A percentile compares a stretch with the other conserved stretches of the same genome.
Conservation (phyloP, 352 stramenopile genomes). For the Pythium rishiriense region DNA sequence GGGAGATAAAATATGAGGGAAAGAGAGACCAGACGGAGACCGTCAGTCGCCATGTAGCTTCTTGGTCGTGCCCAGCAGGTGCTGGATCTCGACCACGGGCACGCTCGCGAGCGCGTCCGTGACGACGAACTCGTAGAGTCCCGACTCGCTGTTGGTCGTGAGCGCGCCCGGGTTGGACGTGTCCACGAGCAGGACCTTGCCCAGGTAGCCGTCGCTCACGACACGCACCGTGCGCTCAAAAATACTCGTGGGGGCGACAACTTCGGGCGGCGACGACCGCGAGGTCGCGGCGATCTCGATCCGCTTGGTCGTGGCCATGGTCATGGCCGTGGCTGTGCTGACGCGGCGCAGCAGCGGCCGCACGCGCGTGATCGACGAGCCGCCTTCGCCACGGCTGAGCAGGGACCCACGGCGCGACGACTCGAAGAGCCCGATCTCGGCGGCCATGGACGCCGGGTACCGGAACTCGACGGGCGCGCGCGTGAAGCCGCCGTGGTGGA, state of each 20-base stretch:
- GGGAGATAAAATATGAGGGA: not conserved
- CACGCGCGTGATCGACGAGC: too few species aligned
- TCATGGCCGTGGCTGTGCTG: too few species aligned
- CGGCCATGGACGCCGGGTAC: slow-evolving; percentile 35
- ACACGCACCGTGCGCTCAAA: slow-evolving; percentile 40
- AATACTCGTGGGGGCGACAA: slow-evolving; percentile 48
- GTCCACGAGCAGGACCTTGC: slow-evolving; percentile 42
- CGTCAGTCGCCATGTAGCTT: slow-evolving; percentile 35
- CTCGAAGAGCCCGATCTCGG: slow-evolving; percentile 34
- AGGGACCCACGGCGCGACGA: not conserved
- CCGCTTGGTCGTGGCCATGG: too few species aligned
- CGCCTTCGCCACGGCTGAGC: too few species aligned
- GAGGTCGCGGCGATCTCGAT: too few species aligned
- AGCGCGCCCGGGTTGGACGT: slow-evolving; percentile 29
- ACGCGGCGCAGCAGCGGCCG: too few species aligned
- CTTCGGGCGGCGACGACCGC: too few species aligned
- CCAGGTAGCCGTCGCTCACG: slow-evolving; percentile 35
- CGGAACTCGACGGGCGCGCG: slow-evolving; percentile 30
- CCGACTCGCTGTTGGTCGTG: slow-evolving; percentile 28
- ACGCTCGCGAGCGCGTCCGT: slow-evolving; percentile 45
- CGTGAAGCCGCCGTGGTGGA: slow-evolving; percentile 40
- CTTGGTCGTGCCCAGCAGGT: slow-evolving; percentile 42
- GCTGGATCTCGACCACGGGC: slow-evolving; percentile 57
- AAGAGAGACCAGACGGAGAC: not conserved
- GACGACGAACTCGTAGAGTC: slow-evolving; percentile 37